Base-by-base conservation (phyloP, 2,329 filamentous ascomycete genomes). In the Talaromyces sp. region DNA sequence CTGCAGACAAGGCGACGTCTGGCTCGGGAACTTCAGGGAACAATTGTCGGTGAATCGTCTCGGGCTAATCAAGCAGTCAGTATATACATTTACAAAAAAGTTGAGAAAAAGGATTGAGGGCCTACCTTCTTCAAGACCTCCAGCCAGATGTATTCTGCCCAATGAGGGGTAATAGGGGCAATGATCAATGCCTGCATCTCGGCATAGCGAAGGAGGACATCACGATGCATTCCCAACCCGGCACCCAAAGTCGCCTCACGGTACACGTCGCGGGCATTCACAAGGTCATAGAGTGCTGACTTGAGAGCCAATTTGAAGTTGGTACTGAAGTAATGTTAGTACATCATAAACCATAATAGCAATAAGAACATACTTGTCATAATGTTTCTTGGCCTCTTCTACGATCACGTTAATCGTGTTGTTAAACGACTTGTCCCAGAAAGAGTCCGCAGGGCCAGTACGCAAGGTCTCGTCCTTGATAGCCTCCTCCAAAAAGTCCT, bases 401-500 rank as follows among this genome's bases (percentile, higher is more conserved):
- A 93, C 89, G 9, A 96, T 81, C 5, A 84, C 81, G 74, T 96
- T 95, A 81, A 99, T 85, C 78, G 99, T 93, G 74, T 99, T 98
- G 72, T 91, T 86, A 73, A 99, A 98, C 54, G 98, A 82, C 63
- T 87, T 85, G 74, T 99, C 95, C 77, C 92, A 91, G 80, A 96
- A 92, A 61, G 85, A 81, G 74, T 90, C 88, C 66, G 87, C 85
- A 69, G 87, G 82, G 57, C 91, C 92, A n/a, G 86, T 86, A 58
- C 93, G 88, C 72, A 96, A 87, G 63, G 85, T 83, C 71, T 90
- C 82, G 63, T 93, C 88, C 69, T 87, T 86, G 62, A 89, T 79
- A 71, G 91, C 85, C 72, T 96, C 91, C 77, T 98, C 92, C 66
- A 91, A 93, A 93, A 93, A 98, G 76, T 96, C 91, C 73, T 91